Evolutionary conservation across 2,329 filamentous ascomycete species (phyloP).

Genomic region (Colletotrichum navitas): DNA sequence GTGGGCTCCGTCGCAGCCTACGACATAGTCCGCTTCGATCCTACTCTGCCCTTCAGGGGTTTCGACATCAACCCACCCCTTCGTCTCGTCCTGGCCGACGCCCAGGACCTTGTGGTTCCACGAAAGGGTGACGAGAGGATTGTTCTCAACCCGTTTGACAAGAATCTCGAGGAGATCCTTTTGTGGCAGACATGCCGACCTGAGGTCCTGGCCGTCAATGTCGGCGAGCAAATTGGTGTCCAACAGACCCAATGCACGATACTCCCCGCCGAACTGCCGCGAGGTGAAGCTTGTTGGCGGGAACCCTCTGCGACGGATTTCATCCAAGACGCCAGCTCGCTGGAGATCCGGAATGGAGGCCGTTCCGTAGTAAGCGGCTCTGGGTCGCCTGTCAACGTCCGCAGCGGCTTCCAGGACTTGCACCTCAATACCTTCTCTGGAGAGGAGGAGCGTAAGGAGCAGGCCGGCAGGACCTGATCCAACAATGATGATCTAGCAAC

Average conservation of each 20-base stretch:
- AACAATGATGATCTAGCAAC: slow-evolving; percentile 43
- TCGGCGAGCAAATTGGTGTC: slow-evolving; percentile 4
- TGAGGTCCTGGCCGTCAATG: neutral
- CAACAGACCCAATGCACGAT: neutral
- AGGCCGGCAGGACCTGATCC: slow-evolving; percentile 45
- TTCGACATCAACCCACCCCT: neutral
- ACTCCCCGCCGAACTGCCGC: slow-evolving; percentile 1
- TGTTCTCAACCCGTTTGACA: neutral
- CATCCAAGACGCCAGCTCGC: slow-evolving; percentile 57
- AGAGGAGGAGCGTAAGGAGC: slow-evolving; percentile 44
- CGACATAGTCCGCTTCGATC: slow-evolving; percentile 4
- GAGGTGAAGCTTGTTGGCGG: slow-evolving; percentile 4
- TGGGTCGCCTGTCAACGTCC: slow-evolving; percentile 48
- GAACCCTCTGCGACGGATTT: slow-evolving; percentile 40
- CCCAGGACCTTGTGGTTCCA: slow-evolving; percentile 2
- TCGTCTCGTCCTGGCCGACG: neutral
- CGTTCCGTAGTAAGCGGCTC: slow-evolving; percentile 53
- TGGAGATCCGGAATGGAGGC: slow-evolving; percentile 68
- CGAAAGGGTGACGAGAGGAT: neutral
- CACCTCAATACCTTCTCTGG: slow-evolving; percentile 45
- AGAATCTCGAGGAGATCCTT: neutral
- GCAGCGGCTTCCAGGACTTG: slow-evolving; percentile 47
- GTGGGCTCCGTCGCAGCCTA: slow-evolving; percentile 5
- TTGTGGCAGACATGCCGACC: neutral
- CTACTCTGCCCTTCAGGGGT: neutral